Evolutionary conservation across 139 green algal genomes (phyloP), one percentile per base, ranked within the genome.

Genomic region (Coelastrella sp.): DNA sequence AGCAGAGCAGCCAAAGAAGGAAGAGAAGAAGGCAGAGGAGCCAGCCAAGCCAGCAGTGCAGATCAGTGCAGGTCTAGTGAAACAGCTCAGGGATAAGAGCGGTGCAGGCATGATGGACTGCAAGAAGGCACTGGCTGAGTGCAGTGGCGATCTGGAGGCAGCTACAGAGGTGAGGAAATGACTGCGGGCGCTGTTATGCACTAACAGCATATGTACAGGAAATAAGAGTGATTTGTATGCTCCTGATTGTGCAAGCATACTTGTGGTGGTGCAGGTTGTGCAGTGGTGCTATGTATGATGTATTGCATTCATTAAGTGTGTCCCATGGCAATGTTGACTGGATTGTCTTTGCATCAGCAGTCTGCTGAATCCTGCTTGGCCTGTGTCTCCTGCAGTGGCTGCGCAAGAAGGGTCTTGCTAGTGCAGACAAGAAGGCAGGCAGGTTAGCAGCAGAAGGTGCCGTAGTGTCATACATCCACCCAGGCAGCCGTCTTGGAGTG

Each of bases 61-160:
- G 76, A 87, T 92, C 79, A 91, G 92, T 13, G 93, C 96, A 40
- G 88, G 89, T 51, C 59, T 90, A 11, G 97, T 99, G 60, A 98
- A 99, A 91, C 79, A 94, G 83, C 94, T 99, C 84, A 93, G 97
- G 23, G 90, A 96, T 34, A 92, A 91, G 87, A 94, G 92, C 4
- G 97, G 96, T 35, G 95, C 95, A 0, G 97, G 97, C 86, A 99
- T 99, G 97, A 99, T 99, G 96, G 96, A 98, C 90, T 99, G 95
- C 95, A 99, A 99, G 91, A 97, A 97, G 86, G 96, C 97, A 4
- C 91, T 99, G 69, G 88, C 83, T 1, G 92, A 97, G 89, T 92
- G 83, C 80, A 86, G 86, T 69, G 93, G 93, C 30, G 92, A 99
- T 88, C 57, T 98, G 25, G 94, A 98, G 60, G 77, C 84, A 21